Evolutionary conservation across 495 filamentous ascomycete genomes (phyloP), one percentile per base, ranked within the genome.

Genomic region (Penicillium roqueforti): DNA sequence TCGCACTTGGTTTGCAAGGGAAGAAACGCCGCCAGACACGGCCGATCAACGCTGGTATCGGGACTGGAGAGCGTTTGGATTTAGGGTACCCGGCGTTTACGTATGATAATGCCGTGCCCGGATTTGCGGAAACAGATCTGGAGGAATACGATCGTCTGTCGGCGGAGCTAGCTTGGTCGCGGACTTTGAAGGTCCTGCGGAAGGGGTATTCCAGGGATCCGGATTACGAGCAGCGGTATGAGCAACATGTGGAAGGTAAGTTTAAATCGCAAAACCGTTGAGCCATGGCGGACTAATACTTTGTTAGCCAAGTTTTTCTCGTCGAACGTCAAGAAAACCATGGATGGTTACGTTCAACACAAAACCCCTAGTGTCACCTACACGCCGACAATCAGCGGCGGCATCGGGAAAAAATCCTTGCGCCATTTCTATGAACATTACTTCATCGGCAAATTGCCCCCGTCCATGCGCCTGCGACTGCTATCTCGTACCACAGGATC

Each of bases 371-470:
- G 77, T 10, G 81, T 84, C 13, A 84, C 85, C 18, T 74, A 79
- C 51, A 71, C 70, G 0, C 79, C 81, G 0, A 82, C 80, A 0
- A 57, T 88, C 59, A 89, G 85, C 25, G 90, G 89, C 13, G 91
- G 87, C 0, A 76, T 88, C n/a, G 91, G 91, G 0, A 66, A 78
- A 6, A 74, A 80, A 37, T 79, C 81, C 9, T 70, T 93, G n/a
- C 77, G 78, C 1, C 68, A 74, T 11, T 95, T 95, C 66, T 95
- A 95, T 63, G 77, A 79, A 1, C 68, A 89, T 14, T 80, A 85
- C 62, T 93, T 93, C 68, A 81, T 92, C 29, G 82, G 83, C 13
- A 74, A 76, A 47, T 83, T 91, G 29, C 87, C 89, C 2, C 78
- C 75, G 0, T 85, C 85, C 14, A 81, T 88, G 55, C 73, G 69